Conservation (phyloP, 257 asterid species). For the Catharanthus roseus region DNA sequence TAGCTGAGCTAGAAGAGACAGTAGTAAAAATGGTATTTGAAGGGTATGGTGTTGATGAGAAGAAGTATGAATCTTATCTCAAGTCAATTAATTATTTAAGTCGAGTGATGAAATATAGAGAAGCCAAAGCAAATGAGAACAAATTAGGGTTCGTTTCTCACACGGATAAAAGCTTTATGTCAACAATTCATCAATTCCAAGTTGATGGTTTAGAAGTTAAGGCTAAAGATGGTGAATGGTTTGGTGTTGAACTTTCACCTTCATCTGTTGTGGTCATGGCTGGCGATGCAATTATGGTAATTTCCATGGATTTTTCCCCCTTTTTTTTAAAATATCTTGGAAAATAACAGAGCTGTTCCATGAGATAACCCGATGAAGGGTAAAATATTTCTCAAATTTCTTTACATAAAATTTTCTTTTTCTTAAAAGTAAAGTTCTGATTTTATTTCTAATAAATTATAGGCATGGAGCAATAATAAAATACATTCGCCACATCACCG, state of each 20-base stretch:
- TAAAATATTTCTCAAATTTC: too few species aligned
- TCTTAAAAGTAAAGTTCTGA: too few species aligned
- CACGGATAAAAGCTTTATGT: slow-evolving; percentile 74
- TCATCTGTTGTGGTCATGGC: slow-evolving; percentile 71
- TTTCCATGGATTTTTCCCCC: too few species aligned
- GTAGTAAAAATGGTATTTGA: slow-evolving; percentile 63
- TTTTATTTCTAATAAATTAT: too few species aligned
- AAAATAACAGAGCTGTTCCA: too few species aligned
- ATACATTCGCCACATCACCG: slow-evolving; percentile 57
- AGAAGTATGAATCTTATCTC: slow-evolving; percentile 36
- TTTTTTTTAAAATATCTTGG: too few species aligned
- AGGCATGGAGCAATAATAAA: slow-evolving; percentile 78
- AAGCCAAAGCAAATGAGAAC: slow-evolving; percentile 30
- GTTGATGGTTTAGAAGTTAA: slow-evolving; percentile 61
- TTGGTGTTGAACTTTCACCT: slow-evolving; percentile 45
- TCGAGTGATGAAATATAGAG: slow-evolving; percentile 61
- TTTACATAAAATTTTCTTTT: too few species aligned
- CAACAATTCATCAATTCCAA: slow-evolving; percentile 61
- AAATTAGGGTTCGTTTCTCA: slow-evolving; percentile 59
- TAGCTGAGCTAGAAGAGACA: slow-evolving; percentile 48
- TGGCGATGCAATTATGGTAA: slow-evolving; percentile 71
- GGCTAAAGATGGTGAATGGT: slow-evolving; percentile 63
- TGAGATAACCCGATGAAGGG: too few species aligned
- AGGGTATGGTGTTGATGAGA: slow-evolving; percentile 60
- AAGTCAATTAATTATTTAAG: slow-evolving; percentile 38